Base-by-base conservation (phyloP, 176 grass and related monocot genomes). In the Triticum turgidum region DNA sequence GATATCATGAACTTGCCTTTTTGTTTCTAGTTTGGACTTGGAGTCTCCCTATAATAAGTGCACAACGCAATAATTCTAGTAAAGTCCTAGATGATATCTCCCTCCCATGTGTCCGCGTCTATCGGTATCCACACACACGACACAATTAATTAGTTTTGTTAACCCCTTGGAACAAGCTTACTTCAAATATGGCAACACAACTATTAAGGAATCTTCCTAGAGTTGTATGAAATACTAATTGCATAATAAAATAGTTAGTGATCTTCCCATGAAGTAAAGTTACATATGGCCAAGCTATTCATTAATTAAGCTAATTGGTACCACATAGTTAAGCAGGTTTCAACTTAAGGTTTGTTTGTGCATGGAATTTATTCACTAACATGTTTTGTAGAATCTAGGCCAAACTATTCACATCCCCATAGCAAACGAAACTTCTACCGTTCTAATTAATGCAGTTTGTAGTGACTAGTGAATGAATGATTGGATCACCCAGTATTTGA, bases 11-110 rank as follows among this genome's bases (percentile, higher is more conserved):
- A 56, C 63, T 45, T 72, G 22, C 54, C 54, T 83, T 90, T 83
- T 9, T 9, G 3, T 87, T 67, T 72, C 56, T 63, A 4, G 24
- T 74, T 79, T 80, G 11, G 45, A 47, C 45, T 13, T 47, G 58
- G 80, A 83, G 66, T 83, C 44, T 79, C 45, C 39, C 54, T 52
- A 59, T 83, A 42, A 79, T 87, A 82, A 90, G 74, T 83, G 80
- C 80, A 83, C 80, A 66, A 82, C 6, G 6, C 44, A 87, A 87
- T 83, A 58, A 86, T 78, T 65, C 39, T 54, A 54, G 83, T 54
- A 86, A 38, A 64, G 39, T 77, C 27, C 67, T 75, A 74, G 68
- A 86, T 64, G 61, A 70, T 59, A 15, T 82, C 51, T 32, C 33
- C 66, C 56, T 84, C 67, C 58, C 58, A n/a, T 54, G 6, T 33